These are phyloP conservation scores for Wickerhamomyces strasburgensis DNA, from an alignment of 805 yeast species.

Conservation along the genomic window DNA sequence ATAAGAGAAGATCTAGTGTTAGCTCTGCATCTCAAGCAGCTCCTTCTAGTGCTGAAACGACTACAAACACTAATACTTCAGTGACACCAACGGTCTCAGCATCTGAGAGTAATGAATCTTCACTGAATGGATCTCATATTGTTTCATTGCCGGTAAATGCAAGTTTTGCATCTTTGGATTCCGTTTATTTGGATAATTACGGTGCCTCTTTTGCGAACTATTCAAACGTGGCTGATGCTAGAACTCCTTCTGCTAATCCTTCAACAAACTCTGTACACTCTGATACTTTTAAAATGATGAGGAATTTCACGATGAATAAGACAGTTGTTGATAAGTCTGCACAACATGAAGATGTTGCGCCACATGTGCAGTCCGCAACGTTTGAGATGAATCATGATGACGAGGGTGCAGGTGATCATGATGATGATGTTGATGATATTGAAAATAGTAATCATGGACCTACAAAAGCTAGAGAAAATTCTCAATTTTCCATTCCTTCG, in stretches of 20 bases:
- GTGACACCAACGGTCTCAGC: too few relatives aligned
- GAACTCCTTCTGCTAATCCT: conserved; percentile 11
- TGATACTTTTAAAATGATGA: conserved; percentile 16
- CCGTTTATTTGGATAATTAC: conserved; percentile 56
- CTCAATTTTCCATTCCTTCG: conserved; percentile 17
- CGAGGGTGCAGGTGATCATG: conserved; percentile 5
- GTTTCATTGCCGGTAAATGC: conserved; percentile 66
- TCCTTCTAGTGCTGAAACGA: conserved; percentile 2
- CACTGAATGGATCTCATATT: conserved; percentile 45
- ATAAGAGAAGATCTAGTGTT: conserved; percentile 18
- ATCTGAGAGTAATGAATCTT: conserved; percentile 21
- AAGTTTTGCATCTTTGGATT: conserved; percentile 74
- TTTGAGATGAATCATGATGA: conserved; percentile 10
- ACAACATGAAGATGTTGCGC: conserved; percentile 10
- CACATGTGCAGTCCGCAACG: neutral
- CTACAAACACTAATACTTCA: conserved; percentile 1
- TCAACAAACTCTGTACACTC: neutral
- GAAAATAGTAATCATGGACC: conserved; percentile 7
- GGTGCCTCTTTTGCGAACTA: conserved; percentile 20
- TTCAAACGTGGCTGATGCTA: conserved; percentile 15
- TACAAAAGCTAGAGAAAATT: conserved; percentile 7
- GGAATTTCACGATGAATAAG: conserved; percentile 16
- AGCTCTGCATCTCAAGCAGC: conserved; percentile 4
- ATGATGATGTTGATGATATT: conserved; percentile 6
- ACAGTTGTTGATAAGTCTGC: conserved; percentile 15